A percentile compares a stretch with the other conserved stretches of the same genome.
phyloP scores from a whole-genome alignment of 305 asterid genomes.

The Plantago coronopus region DNA sequence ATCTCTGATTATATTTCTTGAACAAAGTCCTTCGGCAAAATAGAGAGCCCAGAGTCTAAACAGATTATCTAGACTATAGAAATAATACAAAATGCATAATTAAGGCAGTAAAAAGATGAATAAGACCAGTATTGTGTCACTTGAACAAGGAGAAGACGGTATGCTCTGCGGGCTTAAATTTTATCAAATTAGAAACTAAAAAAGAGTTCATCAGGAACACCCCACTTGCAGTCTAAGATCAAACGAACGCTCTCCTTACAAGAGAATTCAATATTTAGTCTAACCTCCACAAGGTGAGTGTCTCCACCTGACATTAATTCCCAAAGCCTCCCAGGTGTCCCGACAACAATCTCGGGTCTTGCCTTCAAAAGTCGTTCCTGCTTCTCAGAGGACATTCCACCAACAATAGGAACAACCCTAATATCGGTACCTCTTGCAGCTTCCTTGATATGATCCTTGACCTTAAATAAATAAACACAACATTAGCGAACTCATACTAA shows the following conservation, averaged over 20 bases:
- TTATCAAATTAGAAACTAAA: background rate
- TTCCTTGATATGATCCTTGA: constrained; percentile 82
- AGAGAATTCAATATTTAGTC: constrained; percentile 20
- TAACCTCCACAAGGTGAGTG: constrained; percentile 81
- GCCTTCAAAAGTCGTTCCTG: constrained; percentile 84
- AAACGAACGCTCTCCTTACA: constrained; percentile 11
- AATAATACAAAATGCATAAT: too few species aligned
- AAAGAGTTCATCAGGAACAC: background rate
- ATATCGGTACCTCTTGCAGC: constrained; percentile 55
- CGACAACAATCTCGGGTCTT: constrained; percentile 95
- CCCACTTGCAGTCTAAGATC: background rate
- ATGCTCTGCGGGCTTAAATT: background rate
- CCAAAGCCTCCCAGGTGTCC: constrained; percentile 99
- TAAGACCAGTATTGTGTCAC: background rate
- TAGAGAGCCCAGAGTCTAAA: background rate
- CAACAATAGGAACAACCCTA: constrained; percentile 85
- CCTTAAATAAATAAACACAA: constrained; percentile 36
- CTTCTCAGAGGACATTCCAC: constrained; percentile 92
- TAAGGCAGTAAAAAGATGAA: background rate
- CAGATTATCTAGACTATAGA: background rate
- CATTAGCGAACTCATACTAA: constrained; percentile 13
- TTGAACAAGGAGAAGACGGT: background rate
- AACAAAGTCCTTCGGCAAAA: background rate
- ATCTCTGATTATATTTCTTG: background rate
- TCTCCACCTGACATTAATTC: constrained; percentile 95